phyloP scores from a whole-genome alignment of 257 asterid genomes.

The Solanum neorickii region DNA sequence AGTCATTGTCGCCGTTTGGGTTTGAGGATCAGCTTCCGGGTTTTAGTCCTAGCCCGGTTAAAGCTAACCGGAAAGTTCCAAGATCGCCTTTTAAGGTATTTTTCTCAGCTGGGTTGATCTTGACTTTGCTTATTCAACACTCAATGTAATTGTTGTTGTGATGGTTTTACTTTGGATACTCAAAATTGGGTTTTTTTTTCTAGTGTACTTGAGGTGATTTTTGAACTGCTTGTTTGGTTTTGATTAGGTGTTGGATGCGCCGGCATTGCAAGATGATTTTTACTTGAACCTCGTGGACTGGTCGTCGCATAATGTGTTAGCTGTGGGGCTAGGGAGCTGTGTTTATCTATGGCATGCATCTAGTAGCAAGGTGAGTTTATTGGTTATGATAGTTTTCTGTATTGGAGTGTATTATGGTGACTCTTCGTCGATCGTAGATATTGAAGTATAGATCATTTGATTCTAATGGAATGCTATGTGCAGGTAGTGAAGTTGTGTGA shows the following conservation, averaged over 20 bases:
- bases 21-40: slow-evolving; percentile 79
- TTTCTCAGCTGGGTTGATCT: background rate
- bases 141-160: background rate
- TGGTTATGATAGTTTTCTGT: background rate
- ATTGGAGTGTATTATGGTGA: background rate
- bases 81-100: slow-evolving; percentile 79
- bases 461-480: background rate
- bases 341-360: slow-evolving; percentile 95
- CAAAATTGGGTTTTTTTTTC: background rate
- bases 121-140: background rate
- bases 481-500: slow-evolving; percentile 95
- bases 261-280: slow-evolving; percentile 89
- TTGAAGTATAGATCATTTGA: background rate
- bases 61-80: slow-evolving; percentile 72
- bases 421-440: background rate
- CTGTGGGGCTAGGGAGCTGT: slow-evolving; percentile 88
- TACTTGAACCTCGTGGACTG: slow-evolving; percentile 94
- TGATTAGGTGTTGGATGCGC: slow-evolving; percentile 85
- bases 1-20: slow-evolving; percentile 65
- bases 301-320: slow-evolving; percentile 81
- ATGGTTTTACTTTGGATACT: background rate
- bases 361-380: slow-evolving; percentile 69
- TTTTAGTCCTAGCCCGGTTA: slow-evolving; percentile 61
- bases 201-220: background rate
- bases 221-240: background rate